Percentiles rank a stretch among this genome's conserved stretches.
These are phyloP conservation scores for Eleusine coracana DNA, from an alignment of 176 grass and related monocot species.

Conservation along the genomic window DNA sequence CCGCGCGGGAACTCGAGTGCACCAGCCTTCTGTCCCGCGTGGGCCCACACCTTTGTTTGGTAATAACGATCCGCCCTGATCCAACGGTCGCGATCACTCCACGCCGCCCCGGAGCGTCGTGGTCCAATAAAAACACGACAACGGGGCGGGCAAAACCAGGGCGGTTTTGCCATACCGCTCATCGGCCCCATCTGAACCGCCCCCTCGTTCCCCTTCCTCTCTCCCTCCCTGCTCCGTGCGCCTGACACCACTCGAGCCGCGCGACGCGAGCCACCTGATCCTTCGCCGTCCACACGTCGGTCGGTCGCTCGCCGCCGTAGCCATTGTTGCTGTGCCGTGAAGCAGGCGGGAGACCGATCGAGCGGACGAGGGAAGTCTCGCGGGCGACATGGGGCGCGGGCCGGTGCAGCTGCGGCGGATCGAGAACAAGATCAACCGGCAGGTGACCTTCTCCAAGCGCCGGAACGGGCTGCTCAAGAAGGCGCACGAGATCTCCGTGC, in stretches of 20 bases:
- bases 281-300: not conserved
- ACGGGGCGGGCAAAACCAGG: slow-evolving; percentile 26
- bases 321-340: slow-evolving; percentile 3
- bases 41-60: not conserved
- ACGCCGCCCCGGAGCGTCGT: not conserved
- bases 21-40: accelerated
- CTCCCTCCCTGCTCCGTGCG: not conserved
- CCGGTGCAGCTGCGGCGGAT: slow-evolving; percentile 90
- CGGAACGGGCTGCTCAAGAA: slow-evolving; percentile 90
- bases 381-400: slow-evolving; percentile 67
- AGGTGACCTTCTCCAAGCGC: slow-evolving; percentile 95
- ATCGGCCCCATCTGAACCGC: slow-evolving; percentile 34
- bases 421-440: slow-evolving; percentile 96
- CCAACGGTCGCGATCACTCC: not conserved
- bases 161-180: slow-evolving; percentile 43
- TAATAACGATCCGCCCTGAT: slow-evolving; percentile 4
- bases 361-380: not conserved
- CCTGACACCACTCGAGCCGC: not conserved
- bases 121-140: slow-evolving; percentile 51
- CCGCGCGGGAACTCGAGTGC: not conserved
- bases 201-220: not conserved
- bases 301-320: not conserved
- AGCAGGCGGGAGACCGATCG: not conserved
- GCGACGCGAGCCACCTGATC: slow-evolving; percentile 4
- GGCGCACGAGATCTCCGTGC: slow-evolving; percentile 95